Evolutionary conservation across 1,139 yeast species (phyloP), one percentile per base, ranked within the genome.

Genomic region (Debaryomyces coudertii): DNA sequence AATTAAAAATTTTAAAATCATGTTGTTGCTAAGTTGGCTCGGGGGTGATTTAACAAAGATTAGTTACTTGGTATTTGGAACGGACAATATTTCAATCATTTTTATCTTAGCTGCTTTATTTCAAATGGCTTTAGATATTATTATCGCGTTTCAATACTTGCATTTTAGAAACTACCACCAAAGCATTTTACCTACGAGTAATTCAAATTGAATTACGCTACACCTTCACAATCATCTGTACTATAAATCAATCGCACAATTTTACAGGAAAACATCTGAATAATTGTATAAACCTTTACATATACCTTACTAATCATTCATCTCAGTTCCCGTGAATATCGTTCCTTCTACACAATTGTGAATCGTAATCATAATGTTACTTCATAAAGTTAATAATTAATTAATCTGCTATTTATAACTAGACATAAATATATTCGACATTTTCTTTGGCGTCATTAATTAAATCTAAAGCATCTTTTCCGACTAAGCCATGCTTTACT

Each of bases 1-100:
- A 0, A 83, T 87, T 5, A 85, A 85, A 53, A 93, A 93, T 51
- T 90, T 90, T 68, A 85, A 90, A 56, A 71, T 85, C 39, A 79
- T 92, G 30, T 69, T 90, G 42, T 64, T 90, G 40, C 68, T 89
- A 25, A 85, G 93, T 56, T 90, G 97, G 97, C 70, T 90, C 7
- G 85, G 93, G 49, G 97, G 97, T 43, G 97, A 90, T 66, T 69
- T 85, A 39, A 79, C 90, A 33, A 90, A 90, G 61, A 77, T 90
- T 33, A 71, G 84, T 42, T 90, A 87, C 61, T 73, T 90, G 48
- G 56, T 86, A 11, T 85, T 76, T 61, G 95, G 95, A 8, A 87
- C 95, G 1, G 77, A 77, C 46, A 77, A 85, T 53, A 80, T 88
- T 22, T 84, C 93, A 7, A 57, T 72, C 5, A 78, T 90, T 36